Percentiles rank a stretch among this genome's conserved stretches.
Conservation (phyloP, 2,329 filamentous ascomycete species). For the Talaromyces pinophilus region DNA sequence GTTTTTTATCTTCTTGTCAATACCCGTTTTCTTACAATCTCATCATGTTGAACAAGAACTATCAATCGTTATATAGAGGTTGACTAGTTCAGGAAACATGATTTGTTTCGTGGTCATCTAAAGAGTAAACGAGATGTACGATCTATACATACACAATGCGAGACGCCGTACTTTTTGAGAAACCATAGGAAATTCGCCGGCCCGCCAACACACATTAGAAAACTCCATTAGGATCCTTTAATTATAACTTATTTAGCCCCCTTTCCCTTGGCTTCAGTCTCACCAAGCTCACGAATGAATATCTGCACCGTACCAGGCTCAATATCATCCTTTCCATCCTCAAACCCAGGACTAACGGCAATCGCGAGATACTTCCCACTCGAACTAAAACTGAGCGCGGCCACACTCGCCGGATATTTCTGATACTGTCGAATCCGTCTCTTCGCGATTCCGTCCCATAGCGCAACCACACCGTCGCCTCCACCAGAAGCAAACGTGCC, state of each 20-base stretch:
- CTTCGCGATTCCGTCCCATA: conserved; percentile 93
- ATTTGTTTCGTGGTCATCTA: background rate
- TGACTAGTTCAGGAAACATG: background rate
- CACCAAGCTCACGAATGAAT: conserved; percentile 78
- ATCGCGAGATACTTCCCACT: conserved; percentile 79
- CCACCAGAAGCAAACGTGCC: conserved; percentile 89
- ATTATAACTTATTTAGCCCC: conserved; percentile 59
- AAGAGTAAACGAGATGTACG: background rate
- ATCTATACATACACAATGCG: conserved; percentile 16
- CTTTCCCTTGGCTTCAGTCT: conserved; percentile 87
- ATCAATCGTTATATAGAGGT: background rate
- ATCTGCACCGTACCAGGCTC: conserved; percentile 73
- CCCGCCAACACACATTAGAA: background rate
- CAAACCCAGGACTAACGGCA: conserved; percentile 81
- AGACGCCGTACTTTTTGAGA: conserved; percentile 14
- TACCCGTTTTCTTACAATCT: conserved; percentile 7
- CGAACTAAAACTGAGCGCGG: conserved; percentile 72
- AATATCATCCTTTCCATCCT: conserved; percentile 78
- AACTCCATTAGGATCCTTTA: background rate
- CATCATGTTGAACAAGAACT: background rate
- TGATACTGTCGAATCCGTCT: conserved; percentile 86
- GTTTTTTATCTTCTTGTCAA: conserved; percentile 14
- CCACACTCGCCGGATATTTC: conserved; percentile 75
- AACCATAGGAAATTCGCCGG: conserved; percentile 22
- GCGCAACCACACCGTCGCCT: conserved; percentile 84